Conservation (phyloP, 805 yeast genomes). For the Metschnikowia aberdeeniae region DNA sequence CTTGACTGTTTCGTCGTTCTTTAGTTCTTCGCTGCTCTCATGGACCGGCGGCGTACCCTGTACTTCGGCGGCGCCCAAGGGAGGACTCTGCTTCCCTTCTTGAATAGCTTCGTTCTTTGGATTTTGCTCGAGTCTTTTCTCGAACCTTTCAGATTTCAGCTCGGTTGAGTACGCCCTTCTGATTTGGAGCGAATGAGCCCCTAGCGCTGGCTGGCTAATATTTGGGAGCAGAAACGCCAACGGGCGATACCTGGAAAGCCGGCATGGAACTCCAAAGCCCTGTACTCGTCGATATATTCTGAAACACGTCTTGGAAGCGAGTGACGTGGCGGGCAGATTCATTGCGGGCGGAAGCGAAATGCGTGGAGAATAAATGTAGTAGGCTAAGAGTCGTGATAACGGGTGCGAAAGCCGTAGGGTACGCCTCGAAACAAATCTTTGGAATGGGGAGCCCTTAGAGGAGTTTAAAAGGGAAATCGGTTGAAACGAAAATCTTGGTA, state of each 20-base stretch:
- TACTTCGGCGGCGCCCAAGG: background rate
- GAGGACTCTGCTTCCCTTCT: background rate
- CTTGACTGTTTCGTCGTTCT: conserved; percentile 7
- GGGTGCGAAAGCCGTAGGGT: conserved; percentile 3
- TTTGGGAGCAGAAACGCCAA: no score
- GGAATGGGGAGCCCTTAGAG: no score
- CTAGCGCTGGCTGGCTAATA: no score
- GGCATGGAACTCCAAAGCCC: no score
- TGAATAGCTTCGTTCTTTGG: no score
- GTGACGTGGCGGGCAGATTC: background rate
- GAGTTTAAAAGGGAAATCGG: no score
- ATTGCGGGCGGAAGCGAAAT: background rate
- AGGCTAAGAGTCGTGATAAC: conserved; percentile 1
- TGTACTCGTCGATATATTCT: conserved; percentile 1
- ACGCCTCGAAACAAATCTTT: no score
- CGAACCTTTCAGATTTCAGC: no score
- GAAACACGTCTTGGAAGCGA: background rate
- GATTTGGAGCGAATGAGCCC: no score
- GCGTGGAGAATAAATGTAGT: background rate
- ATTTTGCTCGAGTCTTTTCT: no score
- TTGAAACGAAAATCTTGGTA: no score
- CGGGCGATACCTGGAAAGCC: no score
- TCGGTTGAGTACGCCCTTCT: background rate
- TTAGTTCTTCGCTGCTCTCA: background rate
- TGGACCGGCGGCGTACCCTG: background rate